Base-by-base conservation (phyloP, 1,284 basidiomycete species). In the Fomitopsis pinicola region DNA sequence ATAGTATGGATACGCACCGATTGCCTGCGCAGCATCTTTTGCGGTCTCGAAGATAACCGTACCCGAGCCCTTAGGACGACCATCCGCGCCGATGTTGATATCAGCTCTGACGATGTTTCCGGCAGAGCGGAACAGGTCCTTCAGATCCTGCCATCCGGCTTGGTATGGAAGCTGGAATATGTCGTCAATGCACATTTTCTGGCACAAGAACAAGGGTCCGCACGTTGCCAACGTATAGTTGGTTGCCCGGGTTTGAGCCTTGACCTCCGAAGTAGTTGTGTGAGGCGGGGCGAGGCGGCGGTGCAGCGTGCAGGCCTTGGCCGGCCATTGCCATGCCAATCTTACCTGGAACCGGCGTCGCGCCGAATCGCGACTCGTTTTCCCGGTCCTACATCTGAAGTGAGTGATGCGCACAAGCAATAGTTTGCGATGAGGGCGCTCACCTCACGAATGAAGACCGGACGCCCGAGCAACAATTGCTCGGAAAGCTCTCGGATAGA, bases 111-210 rank as follows among this genome's bases (percentile, higher is more conserved):
- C 86, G 68, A 98, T 95, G 71, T 92, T 94, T 30, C 97, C 96
- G 44, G 96, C 94, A 36, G 92, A 87, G 59, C 96, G 88, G 87
- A 98, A 98, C 36, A 98, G 80, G 74, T 98, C 96, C 75, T 98
- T 99, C 62, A 99, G 81, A 73, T 99, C 97, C 75, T 99, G 97
- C 97, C 97, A 99, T 44, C 94, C 94, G 36, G 95, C 95, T 76
- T 95, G 94, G 71, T 93, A 93, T 0, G 96, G 97, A 26, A 98
- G 77, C 95, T 97, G 68, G 8, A 59, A 58, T 62, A 48, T 46
- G 12, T 35, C 48, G 14, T 15, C 22, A 33, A 26, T 56, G 17
- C 19, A 30, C 22, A n/a, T 5, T 26, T 1, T 26, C 19, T 8
- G 30, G 8, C 1, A 15, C 26, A 50, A 3, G 15, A 44, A 19